Evolutionary conservation across 1,284 basidiomycete species (phyloP).

Genomic region (Fistulinella cinereoalba): DNA sequence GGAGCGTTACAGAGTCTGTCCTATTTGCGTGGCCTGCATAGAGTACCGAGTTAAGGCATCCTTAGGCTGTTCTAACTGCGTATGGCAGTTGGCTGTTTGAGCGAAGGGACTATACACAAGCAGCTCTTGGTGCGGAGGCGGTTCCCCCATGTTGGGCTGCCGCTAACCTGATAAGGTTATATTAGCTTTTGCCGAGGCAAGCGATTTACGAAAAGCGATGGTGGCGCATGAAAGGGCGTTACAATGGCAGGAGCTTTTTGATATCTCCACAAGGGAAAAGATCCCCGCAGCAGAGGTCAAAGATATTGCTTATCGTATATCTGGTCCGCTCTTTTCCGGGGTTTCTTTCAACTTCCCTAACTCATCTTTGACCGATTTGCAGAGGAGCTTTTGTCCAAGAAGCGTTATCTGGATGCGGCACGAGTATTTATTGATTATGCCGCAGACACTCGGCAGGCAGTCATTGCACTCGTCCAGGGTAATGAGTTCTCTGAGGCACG

Average conservation of each 20-base stretch:
- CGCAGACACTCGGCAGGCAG: conserved; percentile 75
- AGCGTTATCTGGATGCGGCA: conserved; percentile 78
- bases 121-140: conserved; percentile 64
- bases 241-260: conserved; percentile 89
- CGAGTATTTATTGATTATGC: conserved; percentile 86
- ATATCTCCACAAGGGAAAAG: conserved; percentile 58
- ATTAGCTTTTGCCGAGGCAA: conserved; percentile 72
- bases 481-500: conserved; percentile 85
- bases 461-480: conserved; percentile 77
- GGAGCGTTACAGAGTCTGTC: conserved; percentile 57
- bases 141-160: background rate
- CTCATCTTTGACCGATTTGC: conserved; percentile 5
- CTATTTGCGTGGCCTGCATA: background rate
- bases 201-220: conserved; percentile 68
- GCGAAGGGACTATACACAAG: conserved; percentile 77
- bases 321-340: conserved; percentile 49
- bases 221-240: conserved; percentile 82
- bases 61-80: conserved; percentile 61
- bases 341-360: background rate
- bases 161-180: conserved; percentile 8
- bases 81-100: conserved; percentile 93
- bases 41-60: conserved; percentile 1
- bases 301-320: conserved; percentile 68
- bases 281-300: conserved; percentile 51
- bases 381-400: conserved; percentile 83